Evolutionary conservation across 192 early-diverging fungal genomes (phyloP), one percentile per base, ranked within the genome.

Genomic region (Podila epigama): DNA sequence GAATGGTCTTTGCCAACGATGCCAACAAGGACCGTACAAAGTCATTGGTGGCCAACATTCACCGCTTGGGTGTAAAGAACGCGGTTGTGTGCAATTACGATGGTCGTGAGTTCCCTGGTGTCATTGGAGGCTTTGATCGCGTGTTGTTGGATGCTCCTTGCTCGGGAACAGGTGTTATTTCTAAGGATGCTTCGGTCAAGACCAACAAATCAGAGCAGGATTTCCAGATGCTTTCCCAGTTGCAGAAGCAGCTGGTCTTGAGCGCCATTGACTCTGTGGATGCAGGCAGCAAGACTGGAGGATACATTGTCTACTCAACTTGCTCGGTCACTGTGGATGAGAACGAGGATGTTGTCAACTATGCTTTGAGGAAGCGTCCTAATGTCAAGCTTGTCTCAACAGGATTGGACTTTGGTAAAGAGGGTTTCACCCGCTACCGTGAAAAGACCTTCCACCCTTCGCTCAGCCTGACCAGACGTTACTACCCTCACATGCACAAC

Each of bases 131-230:
- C 4, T 99, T 99, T 66, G 98, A 99, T 70, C 91, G 98, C 60
- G 94, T 99, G 1, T 86, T 99, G 22, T 82, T 99, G 18, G 98
- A 99, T 81, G 96, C 98, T 0, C 98, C 98, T n/a, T 99, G 98
- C 86, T 91, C 89, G 58, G 98, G 98, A 59, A 99, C 98, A 0
- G 98, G 98, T 25, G 97, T 99, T 66, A 99, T 99, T 78, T 94
- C 97, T 68, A 99, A 99, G 77, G 98, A 99, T 82, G 91, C 92
- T 0, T 90, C 92, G 20, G 95, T 98, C 57, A 99, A 99, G 75
- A 84, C 92, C 28, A 98, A 96, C 89, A 99, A 99, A 71, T 88
- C 89, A 1, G 90, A 94, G 11, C 91, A 95, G 67, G 98, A 98
- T 73, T 97, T 99, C 80, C 88, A 85, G 51, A 88, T 96, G 79